Base-by-base conservation (phyloP, 78 protist genomes). In the Chrysochromulina parva region DNA sequence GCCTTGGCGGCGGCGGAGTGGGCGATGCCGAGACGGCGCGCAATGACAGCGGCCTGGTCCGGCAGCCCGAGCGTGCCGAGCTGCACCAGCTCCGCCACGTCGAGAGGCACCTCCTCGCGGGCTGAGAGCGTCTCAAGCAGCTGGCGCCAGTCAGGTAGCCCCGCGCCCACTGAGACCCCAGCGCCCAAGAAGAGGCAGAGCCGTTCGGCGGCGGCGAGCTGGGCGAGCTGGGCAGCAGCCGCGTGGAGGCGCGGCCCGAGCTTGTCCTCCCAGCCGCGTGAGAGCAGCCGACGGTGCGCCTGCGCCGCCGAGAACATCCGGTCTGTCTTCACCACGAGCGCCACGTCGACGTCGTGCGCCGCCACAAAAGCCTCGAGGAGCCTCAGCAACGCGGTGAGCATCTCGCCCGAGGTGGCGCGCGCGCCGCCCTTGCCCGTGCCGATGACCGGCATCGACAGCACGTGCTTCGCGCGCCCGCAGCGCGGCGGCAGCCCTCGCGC, bases 371-470 rank as follows among this genome's bases (percentile, higher is more conserved):
- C 91, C 54, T 81, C 76, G 14, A 95, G 74, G 53, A 81, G 92
- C 22, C 81, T 90, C 10, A 95, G 69, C 9, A 95, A 26, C 20
- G 73, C 50, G 6, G 91, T 24, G 81, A 95, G 50, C 14, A 95
- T 84, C 10, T 55, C 81, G 80, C 96, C 96, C 0, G 96, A 90
- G 19, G 69, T 38, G 16, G 28, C 20, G 5, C 73, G 53, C 4
- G 93, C 94, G 38, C 95, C 95, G 48, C 95, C 94, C 1, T 90
- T 85, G 60, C 96, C 96, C 28, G 96, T 95, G 10, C 96, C 96
- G 2, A 95, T 73, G 17, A 95, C 92, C 13, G 96, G 96, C 17
- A 95, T 54, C n/a, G 91, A 90, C 17, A 95, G 66, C 62, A 95
- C 16, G 58, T 88, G 88, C 65, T 93, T 91, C 50, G 76, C 22